Conservation (phyloP, 1,139 yeast species). For the Meyerozyma smithsonii region DNA sequence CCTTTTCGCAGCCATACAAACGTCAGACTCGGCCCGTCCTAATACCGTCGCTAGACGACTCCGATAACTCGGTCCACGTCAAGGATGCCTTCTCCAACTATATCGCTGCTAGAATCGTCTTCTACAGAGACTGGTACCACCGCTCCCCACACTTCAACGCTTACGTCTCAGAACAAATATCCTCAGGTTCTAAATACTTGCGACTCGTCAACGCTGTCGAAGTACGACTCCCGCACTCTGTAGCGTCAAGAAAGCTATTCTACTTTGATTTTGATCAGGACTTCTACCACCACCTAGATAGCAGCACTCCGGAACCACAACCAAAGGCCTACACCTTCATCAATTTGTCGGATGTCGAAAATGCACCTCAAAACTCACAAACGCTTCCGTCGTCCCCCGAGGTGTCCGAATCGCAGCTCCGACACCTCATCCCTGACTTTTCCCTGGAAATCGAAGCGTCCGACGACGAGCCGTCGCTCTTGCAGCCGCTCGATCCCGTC, state of each 20-base stretch:
- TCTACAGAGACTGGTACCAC: constrained; percentile 15
- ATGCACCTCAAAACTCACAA: no score
- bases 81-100: constrained; percentile 12
- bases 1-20: background rate
- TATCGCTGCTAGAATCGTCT: constrained; percentile 24
- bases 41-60: constrained; percentile 12
- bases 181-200: background rate
- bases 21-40: constrained; percentile 14
- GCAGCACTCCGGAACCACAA: background rate
- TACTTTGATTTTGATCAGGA: constrained; percentile 1
- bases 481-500: constrained; percentile 1
- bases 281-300: background rate
- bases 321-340: background rate
- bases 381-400: constrained; percentile 1
- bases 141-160: background rate
- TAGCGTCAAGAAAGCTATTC: background rate
- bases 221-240: background rate
- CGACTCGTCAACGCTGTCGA: background rate
- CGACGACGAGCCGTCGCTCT: background rate
- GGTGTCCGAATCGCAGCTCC: background rate
- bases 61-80: constrained; percentile 3
- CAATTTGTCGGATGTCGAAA: background rate
- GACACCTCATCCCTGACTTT: background rate
- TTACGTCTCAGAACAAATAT: background rate
- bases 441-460: constrained; percentile 3